phyloP scores from a whole-genome alignment of 2,329 filamentous ascomycete species.

The Trichoderma sp. region DNA sequence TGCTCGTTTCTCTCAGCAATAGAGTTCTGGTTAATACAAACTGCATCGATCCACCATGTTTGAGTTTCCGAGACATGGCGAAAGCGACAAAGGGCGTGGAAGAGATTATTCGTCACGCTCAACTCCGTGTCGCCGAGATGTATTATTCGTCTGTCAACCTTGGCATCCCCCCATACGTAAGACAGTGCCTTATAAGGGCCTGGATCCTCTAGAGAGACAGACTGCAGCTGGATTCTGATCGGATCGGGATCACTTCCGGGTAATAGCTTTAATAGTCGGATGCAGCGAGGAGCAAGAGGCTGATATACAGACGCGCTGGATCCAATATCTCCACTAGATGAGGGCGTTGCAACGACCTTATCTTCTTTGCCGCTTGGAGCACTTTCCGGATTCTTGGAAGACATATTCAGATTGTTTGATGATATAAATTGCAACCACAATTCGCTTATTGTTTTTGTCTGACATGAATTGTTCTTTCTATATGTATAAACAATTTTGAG shows the following conservation, averaged over 20 bases:
- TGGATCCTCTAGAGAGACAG: neutral
- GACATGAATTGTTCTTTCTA: neutral
- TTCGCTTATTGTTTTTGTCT: neutral
- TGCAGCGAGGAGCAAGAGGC: neutral
- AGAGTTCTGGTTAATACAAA: neutral
- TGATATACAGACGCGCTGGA: neutral
- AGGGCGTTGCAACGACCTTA: neutral
- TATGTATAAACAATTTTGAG: neutral
- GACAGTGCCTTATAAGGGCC: neutral
- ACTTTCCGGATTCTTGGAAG: neutral
- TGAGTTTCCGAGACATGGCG: neutral
- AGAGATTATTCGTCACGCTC: neutral
- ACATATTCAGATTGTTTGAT: neutral
- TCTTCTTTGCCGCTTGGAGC: neutral
- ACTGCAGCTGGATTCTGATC: neutral
- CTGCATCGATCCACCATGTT: neutral
- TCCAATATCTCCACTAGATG: neutral
- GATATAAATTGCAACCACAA: rapidly evolving
- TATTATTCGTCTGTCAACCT: neutral
- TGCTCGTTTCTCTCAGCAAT: neutral
- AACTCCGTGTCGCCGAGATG: neutral
- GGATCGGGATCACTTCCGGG: neutral
- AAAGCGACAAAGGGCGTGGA: neutral
- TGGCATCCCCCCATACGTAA: neutral
- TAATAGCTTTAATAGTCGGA: neutral